A percentile compares a stretch with the other conserved stretches of the same genome.
Conservation (phyloP, 2,329 filamentous ascomycete species). For the Bertia moriformis region DNA sequence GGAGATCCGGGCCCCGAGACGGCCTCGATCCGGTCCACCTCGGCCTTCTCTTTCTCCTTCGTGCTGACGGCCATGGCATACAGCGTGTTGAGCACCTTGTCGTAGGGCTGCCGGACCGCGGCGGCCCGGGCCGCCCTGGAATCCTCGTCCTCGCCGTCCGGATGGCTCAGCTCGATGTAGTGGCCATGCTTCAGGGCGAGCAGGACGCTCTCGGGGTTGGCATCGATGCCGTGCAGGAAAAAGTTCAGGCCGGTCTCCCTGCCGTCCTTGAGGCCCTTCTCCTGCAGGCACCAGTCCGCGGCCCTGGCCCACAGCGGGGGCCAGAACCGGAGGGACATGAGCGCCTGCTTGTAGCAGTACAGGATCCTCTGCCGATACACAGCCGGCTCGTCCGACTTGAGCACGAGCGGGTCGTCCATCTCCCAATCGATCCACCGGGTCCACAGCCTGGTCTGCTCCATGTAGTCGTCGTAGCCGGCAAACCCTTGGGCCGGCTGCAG, state of each 20-base stretch:
- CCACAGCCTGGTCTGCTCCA: constrained; percentile 76
- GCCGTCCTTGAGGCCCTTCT: constrained; percentile 52
- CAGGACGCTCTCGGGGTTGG: constrained; percentile 86
- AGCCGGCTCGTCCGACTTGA: constrained; percentile 66
- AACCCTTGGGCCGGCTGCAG: constrained; percentile 75
- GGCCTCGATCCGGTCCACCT: constrained; percentile 41
- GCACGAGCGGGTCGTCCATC: constrained; percentile 76
- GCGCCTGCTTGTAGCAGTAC: constrained; percentile 82
- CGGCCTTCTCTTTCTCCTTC: constrained; percentile 45
- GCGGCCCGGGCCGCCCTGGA: constrained; percentile 45
- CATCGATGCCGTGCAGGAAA: constrained; percentile 65
- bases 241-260: constrained; percentile 39
- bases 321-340: constrained; percentile 89
- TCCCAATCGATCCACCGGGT: constrained; percentile 92
- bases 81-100: constrained; percentile 70
- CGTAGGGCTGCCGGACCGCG: constrained; percentile 64
- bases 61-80: constrained; percentile 70
- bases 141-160: constrained; percentile 63
- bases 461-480: constrained; percentile 72
- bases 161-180: constrained; percentile 65
- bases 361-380: constrained; percentile 67
- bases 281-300: constrained; percentile 79
- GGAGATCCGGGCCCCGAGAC: constrained; percentile 15
- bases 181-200: constrained; percentile 83
- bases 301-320: constrained; percentile 93